Evolutionary conservation across 495 filamentous ascomycete species (phyloP).

Genomic region (Bacidia rubella): DNA sequence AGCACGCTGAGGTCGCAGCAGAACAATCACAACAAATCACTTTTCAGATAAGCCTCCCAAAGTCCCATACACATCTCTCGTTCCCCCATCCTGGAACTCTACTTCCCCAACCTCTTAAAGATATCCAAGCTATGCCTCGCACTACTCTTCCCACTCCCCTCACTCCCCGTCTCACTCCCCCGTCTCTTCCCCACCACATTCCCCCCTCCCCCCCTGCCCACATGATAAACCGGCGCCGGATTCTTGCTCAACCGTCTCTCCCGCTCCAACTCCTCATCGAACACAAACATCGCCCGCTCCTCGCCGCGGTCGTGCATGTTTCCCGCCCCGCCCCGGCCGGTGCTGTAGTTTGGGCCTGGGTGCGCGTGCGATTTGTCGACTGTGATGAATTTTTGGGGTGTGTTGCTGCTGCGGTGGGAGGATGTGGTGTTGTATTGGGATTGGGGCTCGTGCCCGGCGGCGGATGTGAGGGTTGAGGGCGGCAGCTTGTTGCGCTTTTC

Average conservation of each 20-base stretch:
- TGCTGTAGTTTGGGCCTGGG: constrained; percentile 41
- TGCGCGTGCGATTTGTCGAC: constrained; percentile 27
- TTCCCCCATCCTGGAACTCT: too few relatives aligned
- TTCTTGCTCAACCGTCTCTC: constrained; percentile 43
- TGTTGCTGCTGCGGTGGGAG: constrained; percentile 35
- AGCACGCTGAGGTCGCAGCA: background rate
- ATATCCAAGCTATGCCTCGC: background rate
- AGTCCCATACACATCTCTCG: background rate
- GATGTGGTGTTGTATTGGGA: constrained; percentile 52
- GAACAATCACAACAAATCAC: background rate
- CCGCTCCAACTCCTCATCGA: constrained; percentile 82
- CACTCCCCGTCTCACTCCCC: background rate
- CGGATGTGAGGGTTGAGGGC: constrained; percentile 22
- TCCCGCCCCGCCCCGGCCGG: constrained; percentile 80
- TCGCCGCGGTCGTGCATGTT: constrained; percentile 56
- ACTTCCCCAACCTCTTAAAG: constrained; percentile 3
- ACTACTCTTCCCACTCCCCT: background rate
- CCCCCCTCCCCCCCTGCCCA: constrained; percentile 80
- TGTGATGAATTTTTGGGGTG: constrained; percentile 40
- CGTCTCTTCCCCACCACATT: constrained; percentile 46
- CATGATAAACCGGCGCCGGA: constrained; percentile 56
- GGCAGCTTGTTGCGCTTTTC: constrained; percentile 17
- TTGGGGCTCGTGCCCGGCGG: constrained; percentile 19
- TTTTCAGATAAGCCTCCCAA: background rate
- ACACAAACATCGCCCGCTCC: constrained; percentile 66